Evolutionary conservation across 305 asterid species (phyloP), one percentile per base, ranked within the genome.

Genomic region (Rubia balearica): DNA sequence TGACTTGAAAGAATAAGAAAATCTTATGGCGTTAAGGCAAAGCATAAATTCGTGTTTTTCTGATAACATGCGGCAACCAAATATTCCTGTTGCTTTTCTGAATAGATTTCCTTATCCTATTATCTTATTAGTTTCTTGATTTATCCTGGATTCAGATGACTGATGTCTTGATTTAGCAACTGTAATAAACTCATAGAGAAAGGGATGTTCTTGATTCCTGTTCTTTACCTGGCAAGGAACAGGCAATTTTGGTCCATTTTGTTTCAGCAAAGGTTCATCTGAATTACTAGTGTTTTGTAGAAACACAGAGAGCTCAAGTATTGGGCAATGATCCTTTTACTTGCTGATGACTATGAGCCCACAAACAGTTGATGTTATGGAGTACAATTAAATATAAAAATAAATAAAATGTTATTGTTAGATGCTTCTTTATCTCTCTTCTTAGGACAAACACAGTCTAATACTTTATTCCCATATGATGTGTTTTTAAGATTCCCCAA

Each of bases 401-500:
- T 49, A 51, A 19, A 16, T 3, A 51, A 9, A 9, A 53, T n/a
- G 19, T 12, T 53, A 53, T 53, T 53, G 24, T 53, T n/a, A 53
- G 60, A 53, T 53, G 60, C 60, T 53, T 53, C 60, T 53, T n/a
- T 53, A 7, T 53, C 60, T 53, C 60, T 38, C 7, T 38, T 38
- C 41, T 38, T 38, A 38, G 41, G 41, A 38, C 41, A 38, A 38
- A 38, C 38, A 33, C 41, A 38, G 41, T 38, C 7, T 53, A 16
- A 9, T 46, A 59, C n/a, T 56, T 19, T 38, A 19, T 40, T 22
- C 7, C 61, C 45, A 30, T n/a, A 53, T 61, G 11, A 10, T 17
- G n/a, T 51, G 69, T 61, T 77, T 7, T 63, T 41, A 72, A 74
- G 83, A 82, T 79, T 78, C 86, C 83, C 78, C 76, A 73, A 64